A percentile compares a stretch with the other conserved stretches of the same genome.
Conservation (phyloP, 2,329 filamentous ascomycete genomes). For the Furcasterigmium furcatum region DNA sequence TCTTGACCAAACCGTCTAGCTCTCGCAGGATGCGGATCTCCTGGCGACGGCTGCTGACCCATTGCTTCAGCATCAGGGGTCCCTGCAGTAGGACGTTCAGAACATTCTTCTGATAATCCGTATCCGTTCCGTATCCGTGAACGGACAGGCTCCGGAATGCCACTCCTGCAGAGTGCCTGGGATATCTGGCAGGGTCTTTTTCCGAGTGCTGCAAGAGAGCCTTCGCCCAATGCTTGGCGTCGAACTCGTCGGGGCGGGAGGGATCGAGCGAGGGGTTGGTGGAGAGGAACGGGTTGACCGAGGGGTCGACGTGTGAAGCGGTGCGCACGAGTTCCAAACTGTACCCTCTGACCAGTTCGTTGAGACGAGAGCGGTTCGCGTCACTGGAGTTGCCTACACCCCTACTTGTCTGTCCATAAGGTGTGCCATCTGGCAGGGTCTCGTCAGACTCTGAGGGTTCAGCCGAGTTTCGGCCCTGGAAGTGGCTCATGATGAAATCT, state of each 20-base stretch:
- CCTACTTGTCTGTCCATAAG: no score
- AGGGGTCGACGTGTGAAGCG: slow-evolving; percentile 4
- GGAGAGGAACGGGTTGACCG: slow-evolving; percentile 19
- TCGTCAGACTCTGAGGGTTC: not conserved
- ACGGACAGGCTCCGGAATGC: slow-evolving; percentile 33
- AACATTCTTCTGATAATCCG: slow-evolving; percentile 30
- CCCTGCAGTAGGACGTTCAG: slow-evolving; percentile 21
- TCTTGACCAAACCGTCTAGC: slow-evolving; percentile 49
- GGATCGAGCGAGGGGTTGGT: slow-evolving; percentile 36
- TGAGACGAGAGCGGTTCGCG: not conserved
- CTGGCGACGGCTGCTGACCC: slow-evolving; percentile 17
- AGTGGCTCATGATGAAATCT: not conserved
- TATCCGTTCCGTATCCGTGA: slow-evolving; percentile 29
- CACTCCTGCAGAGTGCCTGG: slow-evolving; percentile 31
- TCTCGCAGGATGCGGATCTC: slow-evolving; percentile 47
- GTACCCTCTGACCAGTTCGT: slow-evolving; percentile 8
- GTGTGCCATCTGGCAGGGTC: not conserved
- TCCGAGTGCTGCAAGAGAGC: slow-evolving; percentile 37
- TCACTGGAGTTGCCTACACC: not conserved
- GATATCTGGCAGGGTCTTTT: slow-evolving; percentile 28
- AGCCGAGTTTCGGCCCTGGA: no score
- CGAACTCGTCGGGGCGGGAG: slow-evolving; percentile 35
- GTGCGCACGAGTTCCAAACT: slow-evolving; percentile 13
- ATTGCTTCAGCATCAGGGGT: slow-evolving; percentile 14
- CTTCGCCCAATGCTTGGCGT: slow-evolving; percentile 40